Evolutionary conservation across 2,329 filamentous ascomycete genomes (phyloP), one percentile per base, ranked within the genome.

Genomic region (Aspergillus fructus): DNA sequence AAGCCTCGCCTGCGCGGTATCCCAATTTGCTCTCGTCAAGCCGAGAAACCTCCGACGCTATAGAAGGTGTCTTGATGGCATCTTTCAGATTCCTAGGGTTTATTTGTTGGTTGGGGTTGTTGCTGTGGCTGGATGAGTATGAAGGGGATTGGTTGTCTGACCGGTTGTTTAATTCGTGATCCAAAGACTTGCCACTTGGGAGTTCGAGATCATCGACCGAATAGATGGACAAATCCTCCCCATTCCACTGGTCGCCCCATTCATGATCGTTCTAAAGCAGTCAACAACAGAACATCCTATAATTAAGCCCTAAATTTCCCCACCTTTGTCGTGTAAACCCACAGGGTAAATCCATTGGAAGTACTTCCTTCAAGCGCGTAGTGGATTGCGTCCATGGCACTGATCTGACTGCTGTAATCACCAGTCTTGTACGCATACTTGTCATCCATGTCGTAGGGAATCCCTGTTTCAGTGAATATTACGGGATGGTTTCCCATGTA

Each of bases 361-460:
- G 84, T 81, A 37, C 91, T 89, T 0, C 90, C 91, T 76, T 99
- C 94, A 0, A 96, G 81, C 0, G 89, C 94, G 76, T 88, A 99
- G 71, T 96, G 91, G 71, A 97, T 99, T 53, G 96, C 94, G 75
- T 99, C 94, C 79, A 99, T 88, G 6, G 94, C 94, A 2, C 90
- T 86, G 34, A 89, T 90, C 72, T 99, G 94, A 67, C 91, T 96
- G 45, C 89, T 89, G 75, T 96, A 99, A 73, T 99, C 90, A 7
- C 96, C 94, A 5, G 91, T 96, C 75, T 91, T 90, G 77, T 99
- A 99, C 1, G 94, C 94, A 68, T 94, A 83, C 75, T 96, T 93
- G 64, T 96, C 88, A 69, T 99, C 93, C 96, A 99, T 97, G 71
- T 99, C 94, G 71, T 96, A 99, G 0, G 94, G 94, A 58, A 99